Percentiles rank a stretch among this genome's conserved stretches.
Evolutionary conservation across 176 grass and related monocot species (phyloP).

Genomic region (Thalia dealbata): DNA sequence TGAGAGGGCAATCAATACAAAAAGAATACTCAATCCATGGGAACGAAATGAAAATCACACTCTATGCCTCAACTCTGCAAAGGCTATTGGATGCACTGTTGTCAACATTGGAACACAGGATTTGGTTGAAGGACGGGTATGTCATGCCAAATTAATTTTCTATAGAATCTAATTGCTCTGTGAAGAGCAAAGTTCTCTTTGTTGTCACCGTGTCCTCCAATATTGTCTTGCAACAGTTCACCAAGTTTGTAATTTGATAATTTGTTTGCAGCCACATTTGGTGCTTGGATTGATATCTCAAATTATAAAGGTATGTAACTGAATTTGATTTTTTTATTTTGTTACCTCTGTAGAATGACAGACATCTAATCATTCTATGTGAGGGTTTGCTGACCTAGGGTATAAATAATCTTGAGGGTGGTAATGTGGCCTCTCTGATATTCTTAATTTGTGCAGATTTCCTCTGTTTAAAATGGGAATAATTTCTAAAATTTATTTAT

Average conservation of each 20-base stretch:
- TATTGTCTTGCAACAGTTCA: background rate
- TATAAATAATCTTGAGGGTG: too few relatives aligned
- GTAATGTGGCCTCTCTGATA: too few relatives aligned
- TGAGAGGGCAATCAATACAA: conserved; percentile 98
- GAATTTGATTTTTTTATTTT: conserved; percentile 13
- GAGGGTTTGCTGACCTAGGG: too few relatives aligned
- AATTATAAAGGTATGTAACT: conserved; percentile 83
- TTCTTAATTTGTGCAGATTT: too few relatives aligned
- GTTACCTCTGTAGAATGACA: background rate
- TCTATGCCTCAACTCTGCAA: conserved; percentile 97
- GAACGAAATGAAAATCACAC: conserved; percentile 99
- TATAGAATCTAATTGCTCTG: too few relatives aligned
- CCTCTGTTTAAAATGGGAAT: too few relatives aligned
- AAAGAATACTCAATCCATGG: conserved; percentile 96
- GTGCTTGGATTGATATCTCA: conserved; percentile 97
- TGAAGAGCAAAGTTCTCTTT: background rate
- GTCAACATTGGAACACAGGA: conserved; percentile 99
- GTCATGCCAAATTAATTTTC: conserved; percentile 8
- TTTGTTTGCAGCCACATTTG: conserved; percentile 73
- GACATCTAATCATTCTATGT: too few relatives aligned
- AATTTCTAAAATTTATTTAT: too few relatives aligned
- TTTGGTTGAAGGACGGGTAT: conserved; percentile 93
- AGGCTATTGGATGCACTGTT: conserved; percentile 97
- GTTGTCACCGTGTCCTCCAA: background rate
- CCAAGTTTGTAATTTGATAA: background rate